Base-by-base conservation (phyloP, 208 protist genomes). In the Crithidia bombi region DNA sequence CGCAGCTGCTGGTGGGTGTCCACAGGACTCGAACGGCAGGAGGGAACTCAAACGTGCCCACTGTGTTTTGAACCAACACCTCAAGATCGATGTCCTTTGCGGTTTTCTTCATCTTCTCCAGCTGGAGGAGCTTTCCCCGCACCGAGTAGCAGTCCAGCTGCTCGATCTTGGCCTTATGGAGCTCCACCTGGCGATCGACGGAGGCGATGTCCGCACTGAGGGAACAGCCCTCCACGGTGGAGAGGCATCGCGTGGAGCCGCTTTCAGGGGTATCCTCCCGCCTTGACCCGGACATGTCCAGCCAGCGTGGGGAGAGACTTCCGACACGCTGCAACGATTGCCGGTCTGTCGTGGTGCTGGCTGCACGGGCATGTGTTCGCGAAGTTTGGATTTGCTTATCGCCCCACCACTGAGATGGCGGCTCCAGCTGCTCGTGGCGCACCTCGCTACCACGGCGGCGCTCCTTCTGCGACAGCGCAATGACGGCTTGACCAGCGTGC, bases 11-110 rank as follows among this genome's bases (percentile, higher is more conserved):
- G 32, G 10, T 32, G 26, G 21, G 9, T 15, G 43, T 21, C 87
- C 89, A 94, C 30, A 95, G 78, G 0, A 65, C 44, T 54, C 81
- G 78, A 55, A 95, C 90, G 0, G 80, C 74, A 1, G 26, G 54
- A 5, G 76, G 46, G 63, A 90, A 95, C 25, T 55, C 21, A 55
- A 95, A 91, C 3, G 44, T 15, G 19, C 68, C 64, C 6, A 93
- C 76, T 35, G 75, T 51, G 4, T 30, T 25, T 3, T 67, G 5
- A 43, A 89, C 41, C n/a, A 91, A 44, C 3, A 39, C 49, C 14
- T 76, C 66, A 0, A 66, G 58, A 67, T 92, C 75, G 12, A 91
- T 62, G 17, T 81, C 68, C 46, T 72, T 72, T 12, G 75, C 80
- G 12, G 43, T 57, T 5, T 74, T 69, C 64, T 92, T 92, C 17